These are phyloP conservation scores for Blastobotrys serpentis DNA, from an alignment of 1,139 yeast species.

Conservation along the genomic window DNA sequence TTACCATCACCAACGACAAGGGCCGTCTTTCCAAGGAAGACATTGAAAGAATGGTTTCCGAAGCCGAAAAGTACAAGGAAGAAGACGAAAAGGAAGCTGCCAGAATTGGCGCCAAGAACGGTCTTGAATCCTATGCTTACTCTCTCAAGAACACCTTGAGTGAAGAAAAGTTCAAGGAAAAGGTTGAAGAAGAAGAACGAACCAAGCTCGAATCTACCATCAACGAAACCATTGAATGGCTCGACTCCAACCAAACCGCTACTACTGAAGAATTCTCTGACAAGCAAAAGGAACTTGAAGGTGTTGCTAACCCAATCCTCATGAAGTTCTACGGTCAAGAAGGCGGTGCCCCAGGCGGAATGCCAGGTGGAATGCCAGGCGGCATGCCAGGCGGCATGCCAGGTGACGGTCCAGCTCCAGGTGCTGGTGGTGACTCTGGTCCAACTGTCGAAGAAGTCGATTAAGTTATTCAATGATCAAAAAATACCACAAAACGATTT, in stretches of 20 bases:
- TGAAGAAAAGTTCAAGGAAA: conserved; percentile 79
- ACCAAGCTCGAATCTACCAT: conserved; percentile 78
- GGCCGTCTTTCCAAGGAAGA: conserved; percentile 93
- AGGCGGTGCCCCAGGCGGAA: conserved; percentile 49
- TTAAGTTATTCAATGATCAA: conserved; percentile 41
- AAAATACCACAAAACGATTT: conserved; percentile 1
- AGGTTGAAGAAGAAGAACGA: conserved; percentile 78
- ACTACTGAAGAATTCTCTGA: conserved; percentile 83
- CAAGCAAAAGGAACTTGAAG: conserved; percentile 92
- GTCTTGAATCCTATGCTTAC: conserved; percentile 85
- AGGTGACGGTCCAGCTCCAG: conserved; percentile 58
- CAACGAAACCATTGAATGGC: conserved; percentile 82
- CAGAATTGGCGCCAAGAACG: conserved; percentile 77
- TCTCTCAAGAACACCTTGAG: conserved; percentile 75
- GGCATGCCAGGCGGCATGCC: conserved; percentile 69
- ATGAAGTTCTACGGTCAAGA: conserved; percentile 63
- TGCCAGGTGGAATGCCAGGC: conserved; percentile 64
- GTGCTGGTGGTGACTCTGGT: conserved; percentile 48
- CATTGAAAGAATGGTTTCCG: conserved; percentile 91
- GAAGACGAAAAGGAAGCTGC: conserved; percentile 79
- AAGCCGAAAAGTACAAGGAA: conserved; percentile 86
- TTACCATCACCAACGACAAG: conserved; percentile 94
- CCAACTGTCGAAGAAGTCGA: conserved; percentile 96
- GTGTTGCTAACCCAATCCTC: conserved; percentile 91
- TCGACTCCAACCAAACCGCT: conserved; percentile 85